Base-by-base conservation (phyloP, 2,329 filamentous ascomycete species). In the Botryotinia globosa region DNA sequence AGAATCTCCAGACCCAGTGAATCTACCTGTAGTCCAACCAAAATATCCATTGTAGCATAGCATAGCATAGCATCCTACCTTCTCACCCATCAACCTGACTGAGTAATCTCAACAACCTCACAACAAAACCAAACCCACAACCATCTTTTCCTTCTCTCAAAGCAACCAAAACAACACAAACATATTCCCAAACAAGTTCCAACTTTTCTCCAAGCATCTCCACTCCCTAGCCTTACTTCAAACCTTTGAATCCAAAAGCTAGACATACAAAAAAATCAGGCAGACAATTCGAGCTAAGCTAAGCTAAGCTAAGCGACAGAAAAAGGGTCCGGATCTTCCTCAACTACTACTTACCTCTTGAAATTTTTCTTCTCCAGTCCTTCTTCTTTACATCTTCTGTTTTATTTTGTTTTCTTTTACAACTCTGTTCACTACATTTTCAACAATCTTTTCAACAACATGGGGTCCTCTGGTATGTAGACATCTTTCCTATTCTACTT, bases 281-380 rank as follows among this genome's bases (percentile, higher is more conserved):
- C 48, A 56, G 65, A 67, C 25, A 42, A 25, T 54, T 29, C 48
- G 25, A 51, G 39, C 37, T 37, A 9, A 9, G 34, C 34, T 37
- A 7, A n/a, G n/a, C n/a, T n/a, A n/a, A 37, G 37, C 48, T 68
- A 68, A 68, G 65, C 48, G 65, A 68, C 5, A n/a, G 34, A 37
- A 67, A 67, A 68, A 58, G 48, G 65, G 37, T 68, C 65, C 37
- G 48, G 48, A 32, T 39, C 18, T 54, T 39, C 48, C 48, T 32
- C 37, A 20, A 4, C n/a, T 18, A 62, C 42, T 56, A 51, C 8
- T 32, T 56, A 68, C 20, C n/a, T 42, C 20, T n/a, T 56, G 18
- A 68, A 37, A 4, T 32, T 56, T 56, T 42, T 42, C n/a, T 14
- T 44, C 37, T 32, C 8, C 9, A 4, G 3, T 42, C 39, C 14